Base-by-base conservation (phyloP, 2,329 filamentous ascomycete species). In the Colletotrichum incanum region DNA sequence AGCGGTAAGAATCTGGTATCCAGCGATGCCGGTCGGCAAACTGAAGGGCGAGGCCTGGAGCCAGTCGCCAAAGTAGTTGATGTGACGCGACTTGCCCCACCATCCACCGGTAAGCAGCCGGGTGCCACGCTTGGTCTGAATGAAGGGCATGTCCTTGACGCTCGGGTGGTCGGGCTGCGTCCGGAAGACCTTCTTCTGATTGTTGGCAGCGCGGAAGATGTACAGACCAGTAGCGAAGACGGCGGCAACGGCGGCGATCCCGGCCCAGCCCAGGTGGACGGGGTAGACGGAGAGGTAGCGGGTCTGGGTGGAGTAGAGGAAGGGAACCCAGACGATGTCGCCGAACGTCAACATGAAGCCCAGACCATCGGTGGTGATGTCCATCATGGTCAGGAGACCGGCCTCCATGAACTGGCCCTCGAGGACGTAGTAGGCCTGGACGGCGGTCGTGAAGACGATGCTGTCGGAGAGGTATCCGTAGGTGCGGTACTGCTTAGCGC, bases 1-100 rank as follows among this genome's bases (percentile, higher is more conserved):
- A 18, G 75, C 75, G 3, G 83, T 83, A 2, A 84, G 84, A 28
- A 93, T 86, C 26, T 89, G 80, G 78, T 92, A 93, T 2, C 92
- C 92, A 0, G 91, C 89, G 59, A 93, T 79, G 0, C 90, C 90
- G 1, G 92, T 94, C 0, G 92, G 92, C 9, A 94, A 84, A 73
- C 89, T 92, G 80, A 92, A 94, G 0, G 91, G 86, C 90, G 91
- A 93, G 43, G 89, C 88, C 90, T 93, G 92, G 74, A 92, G 84
- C 92, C 92, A 94, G 80, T 94, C 92, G 52, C 92, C 92, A 4
- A 93, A 83, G 79, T 94, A 94, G 80, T 94, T 94, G 83, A 94
- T 92, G 78, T 94, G 92, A 47, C 92, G 87, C 1, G 92, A 91
- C 14, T 84, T 86, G 50, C 92, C 92, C 92, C 92, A 94, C 92